phyloP scores from a whole-genome alignment of 306 rosid species.

The Quercus variabilis region DNA sequence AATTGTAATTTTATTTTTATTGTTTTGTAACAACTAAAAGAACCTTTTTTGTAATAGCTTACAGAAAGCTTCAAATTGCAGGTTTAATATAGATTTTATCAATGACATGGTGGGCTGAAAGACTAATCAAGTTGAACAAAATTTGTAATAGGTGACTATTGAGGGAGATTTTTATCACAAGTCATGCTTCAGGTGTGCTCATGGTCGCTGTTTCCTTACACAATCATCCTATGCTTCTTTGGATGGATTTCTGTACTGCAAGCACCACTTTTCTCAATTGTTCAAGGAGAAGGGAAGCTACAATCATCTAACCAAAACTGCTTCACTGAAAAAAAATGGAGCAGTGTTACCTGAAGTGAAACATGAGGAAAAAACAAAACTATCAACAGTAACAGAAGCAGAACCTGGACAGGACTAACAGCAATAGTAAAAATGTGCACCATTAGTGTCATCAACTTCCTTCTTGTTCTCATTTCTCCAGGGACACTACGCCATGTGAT shows the following conservation, averaged over 20 bases:
- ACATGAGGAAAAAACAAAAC: not conserved
- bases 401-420: slow-evolving; percentile 20
- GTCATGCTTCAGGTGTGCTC: slow-evolving; percentile 68
- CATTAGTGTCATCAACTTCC: not conserved
- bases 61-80: no score
- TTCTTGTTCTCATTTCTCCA: not conserved
- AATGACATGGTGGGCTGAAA: no score
- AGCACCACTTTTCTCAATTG: slow-evolving; percentile 72
- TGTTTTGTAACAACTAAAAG: no score
- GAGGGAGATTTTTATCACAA: slow-evolving; percentile 75
- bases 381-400: slow-evolving; percentile 1
- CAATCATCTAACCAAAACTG: slow-evolving; percentile 43
- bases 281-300: slow-evolving; percentile 85
- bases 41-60: no score
- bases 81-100: no score
- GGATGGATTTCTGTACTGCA: slow-evolving; percentile 74
- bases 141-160: slow-evolving; percentile 46
- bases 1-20: no score
- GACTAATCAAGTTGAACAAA: not conserved
- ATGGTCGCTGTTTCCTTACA: slow-evolving; percentile 61
- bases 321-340: slow-evolving; percentile 52
- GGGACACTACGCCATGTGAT: not conserved
- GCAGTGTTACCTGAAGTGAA: not conserved
- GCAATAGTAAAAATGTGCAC: slow-evolving; percentile 7
- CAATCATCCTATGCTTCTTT: slow-evolving; percentile 71